Evolutionary conservation across 2,329 filamentous ascomycete species (phyloP).

Genomic region (Dothistroma septosporum): DNA sequence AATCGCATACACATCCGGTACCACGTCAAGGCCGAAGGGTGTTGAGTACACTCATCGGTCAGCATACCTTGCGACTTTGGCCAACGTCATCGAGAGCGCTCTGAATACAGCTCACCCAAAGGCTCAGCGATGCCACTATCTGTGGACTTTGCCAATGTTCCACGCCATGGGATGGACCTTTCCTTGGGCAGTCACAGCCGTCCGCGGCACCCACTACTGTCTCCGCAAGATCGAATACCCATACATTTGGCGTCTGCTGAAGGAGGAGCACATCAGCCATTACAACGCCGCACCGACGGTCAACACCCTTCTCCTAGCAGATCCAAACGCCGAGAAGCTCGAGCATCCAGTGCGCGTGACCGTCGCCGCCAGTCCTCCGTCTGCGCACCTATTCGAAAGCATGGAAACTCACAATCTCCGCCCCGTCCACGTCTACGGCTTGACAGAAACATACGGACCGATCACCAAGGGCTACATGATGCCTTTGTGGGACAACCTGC

Average conservation of each 20-base stretch:
- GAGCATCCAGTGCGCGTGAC: constrained; percentile 75
- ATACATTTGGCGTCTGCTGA: constrained; percentile 83
- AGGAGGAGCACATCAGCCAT: constrained; percentile 82
- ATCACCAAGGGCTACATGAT: constrained; percentile 91
- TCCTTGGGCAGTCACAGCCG: constrained; percentile 72
- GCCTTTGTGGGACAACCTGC: constrained; percentile 74
- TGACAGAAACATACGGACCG: constrained; percentile 86
- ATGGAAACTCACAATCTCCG: constrained; percentile 84
- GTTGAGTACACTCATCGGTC: constrained; percentile 89
- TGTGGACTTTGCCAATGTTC: constrained; percentile 76
- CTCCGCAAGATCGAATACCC: constrained; percentile 93
- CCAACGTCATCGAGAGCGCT: constrained; percentile 82
- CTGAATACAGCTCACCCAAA: constrained; percentile 53
- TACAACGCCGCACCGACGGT: constrained; percentile 96
- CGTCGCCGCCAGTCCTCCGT: constrained; percentile 87
- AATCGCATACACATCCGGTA: constrained; percentile 90
- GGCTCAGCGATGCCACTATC: constrained; percentile 54
- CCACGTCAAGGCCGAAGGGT: constrained; percentile 86
- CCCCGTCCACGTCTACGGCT: constrained; percentile 89
- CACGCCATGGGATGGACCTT: constrained; percentile 55
- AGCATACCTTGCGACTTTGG: constrained; percentile 77
- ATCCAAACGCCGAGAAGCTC: constrained; percentile 69
- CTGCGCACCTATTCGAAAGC: constrained; percentile 83
- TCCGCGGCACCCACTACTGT: constrained; percentile 91
- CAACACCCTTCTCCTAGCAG: constrained; percentile 84